Evolutionary conservation across 1,139 yeast genomes (phyloP), one percentile per base, ranked within the genome.

Genomic region (Yamadazyma atlantica): DNA sequence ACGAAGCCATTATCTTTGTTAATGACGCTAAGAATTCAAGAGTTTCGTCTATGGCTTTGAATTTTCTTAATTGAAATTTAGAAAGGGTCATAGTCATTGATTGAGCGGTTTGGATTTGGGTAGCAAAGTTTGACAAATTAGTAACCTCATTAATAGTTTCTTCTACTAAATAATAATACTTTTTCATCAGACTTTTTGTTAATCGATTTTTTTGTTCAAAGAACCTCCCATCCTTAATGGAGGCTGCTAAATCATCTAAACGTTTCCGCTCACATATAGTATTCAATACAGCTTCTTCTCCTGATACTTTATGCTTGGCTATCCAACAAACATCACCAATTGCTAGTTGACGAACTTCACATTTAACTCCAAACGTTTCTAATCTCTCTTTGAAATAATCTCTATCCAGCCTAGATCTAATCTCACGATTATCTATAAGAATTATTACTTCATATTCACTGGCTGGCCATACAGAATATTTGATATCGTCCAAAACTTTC

Each of bases 321-420:
- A 89, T 72, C 98, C 98, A 94, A 8, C 85, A 50, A 1, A 84
- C 81, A 65, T 94, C 99, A 1, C 98, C 97, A 2, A 90, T 78
- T 0, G 95, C 66, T 28, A 94, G 65, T 1, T 85, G 68, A 35
- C 78, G 61, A 0, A 75, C 76, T 16, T 78, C 83, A 36, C 79
- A 69, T 4, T 64, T 59, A 1, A 85, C 65, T 0, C 80, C 81
- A 18, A 71, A 58, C 11, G 66, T 54, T 1, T 52, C 54, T n/a
- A 92, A 64, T 29, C 82, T 76, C 3, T 66, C 70, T 5, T 68
- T 62, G 53, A 87, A 86, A 54, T 73, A 84, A 42, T 79, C 83
- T 12, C 92, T 64, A 30, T 87, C 89, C 27, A 56, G 63, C 41
- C 65, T 67, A 0, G 90, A 78, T 45, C 67, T 60, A 4, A 89